Evolutionary conservation across 495 filamentous ascomycete species (phyloP).

Genomic region (Podospora pseudoanserina): DNA sequence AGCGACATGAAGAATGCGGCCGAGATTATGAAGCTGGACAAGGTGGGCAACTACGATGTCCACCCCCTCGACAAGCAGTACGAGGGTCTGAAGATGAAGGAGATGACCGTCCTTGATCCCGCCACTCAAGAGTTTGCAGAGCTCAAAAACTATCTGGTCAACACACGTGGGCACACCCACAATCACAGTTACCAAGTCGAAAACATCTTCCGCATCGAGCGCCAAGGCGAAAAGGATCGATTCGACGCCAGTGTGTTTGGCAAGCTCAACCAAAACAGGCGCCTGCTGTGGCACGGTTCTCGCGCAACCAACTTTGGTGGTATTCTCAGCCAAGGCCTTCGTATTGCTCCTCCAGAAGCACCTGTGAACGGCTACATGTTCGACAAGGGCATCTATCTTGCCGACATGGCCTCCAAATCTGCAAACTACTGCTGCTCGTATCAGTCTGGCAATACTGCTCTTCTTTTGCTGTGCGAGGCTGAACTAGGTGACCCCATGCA

Average conservation of each 20-base stretch:
- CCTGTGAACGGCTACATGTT: conserved; percentile 76
- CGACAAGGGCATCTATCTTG: conserved; percentile 87
- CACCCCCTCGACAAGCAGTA: conserved; percentile 69
- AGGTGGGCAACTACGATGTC: conserved; percentile 45
- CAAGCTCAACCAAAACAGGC: conserved; percentile 48
- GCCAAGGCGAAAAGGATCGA: conserved; percentile 66
- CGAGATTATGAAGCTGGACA: conserved; percentile 66
- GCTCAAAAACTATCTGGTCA: conserved; percentile 61
- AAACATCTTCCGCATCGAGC: conserved; percentile 78
- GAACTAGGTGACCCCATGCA: conserved; percentile 72
- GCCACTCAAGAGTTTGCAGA: conserved; percentile 58
- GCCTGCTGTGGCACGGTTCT: conserved; percentile 82
- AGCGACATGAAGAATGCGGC: conserved; percentile 79
- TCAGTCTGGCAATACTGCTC: conserved; percentile 45
- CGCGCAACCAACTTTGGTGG: conserved; percentile 77
- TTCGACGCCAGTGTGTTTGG: conserved; percentile 55
- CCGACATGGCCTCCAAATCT: conserved; percentile 71
- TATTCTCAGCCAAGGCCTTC: conserved; percentile 78
- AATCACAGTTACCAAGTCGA: conserved; percentile 55
- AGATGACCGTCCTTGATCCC: conserved; percentile 67
- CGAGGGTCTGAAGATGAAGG: conserved; percentile 63
- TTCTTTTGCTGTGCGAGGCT: conserved; percentile 72
- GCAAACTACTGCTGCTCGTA: conserved; percentile 67
- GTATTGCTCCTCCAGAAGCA: conserved; percentile 81
- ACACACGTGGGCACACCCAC: conserved; percentile 64